These are phyloP conservation scores for Fusarium tanahbumbuense DNA, from an alignment of 2,329 filamentous ascomycete species.

Conservation along the genomic window DNA sequence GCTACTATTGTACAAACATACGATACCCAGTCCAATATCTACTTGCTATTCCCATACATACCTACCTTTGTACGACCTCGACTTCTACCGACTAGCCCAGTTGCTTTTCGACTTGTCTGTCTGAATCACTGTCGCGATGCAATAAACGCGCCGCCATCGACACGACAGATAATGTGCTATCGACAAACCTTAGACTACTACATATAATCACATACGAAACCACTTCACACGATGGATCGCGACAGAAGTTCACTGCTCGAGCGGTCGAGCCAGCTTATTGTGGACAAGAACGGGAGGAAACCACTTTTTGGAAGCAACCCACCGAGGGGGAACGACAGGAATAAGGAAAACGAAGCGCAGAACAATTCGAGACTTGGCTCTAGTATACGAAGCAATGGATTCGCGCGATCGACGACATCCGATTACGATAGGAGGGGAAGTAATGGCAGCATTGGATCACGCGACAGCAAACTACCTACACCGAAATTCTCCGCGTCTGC, in stretches of 20 bases:
- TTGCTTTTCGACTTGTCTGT: not conserved
- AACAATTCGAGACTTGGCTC: slow-evolving; percentile 24
- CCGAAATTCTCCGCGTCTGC: slow-evolving; percentile 47
- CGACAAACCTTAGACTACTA: slow-evolving; percentile 21
- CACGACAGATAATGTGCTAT: slow-evolving; percentile 36
- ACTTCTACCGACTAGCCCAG: not conserved
- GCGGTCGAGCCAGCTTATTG: slow-evolving; percentile 49
- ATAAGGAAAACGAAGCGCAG: slow-evolving; percentile 38
- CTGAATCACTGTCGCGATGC: slow-evolving; percentile 33
- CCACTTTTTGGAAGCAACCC: slow-evolving; percentile 53
- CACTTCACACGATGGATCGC: slow-evolving; percentile 41
- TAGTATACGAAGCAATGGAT: slow-evolving; percentile 27
- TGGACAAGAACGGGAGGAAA: slow-evolving; percentile 56
- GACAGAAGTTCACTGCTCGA: slow-evolving; percentile 39
- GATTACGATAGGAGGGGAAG: slow-evolving; percentile 42
- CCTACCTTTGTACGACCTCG: slow-evolving; percentile 3
- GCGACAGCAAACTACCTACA: slow-evolving; percentile 52
- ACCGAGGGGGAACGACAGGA: slow-evolving; percentile 39
- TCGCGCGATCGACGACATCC: slow-evolving; percentile 44
- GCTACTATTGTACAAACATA: slow-evolving; percentile 30
- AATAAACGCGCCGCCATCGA: slow-evolving; percentile 36
- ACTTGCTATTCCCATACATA: slow-evolving; percentile 6
- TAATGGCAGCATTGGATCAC: slow-evolving; percentile 43
- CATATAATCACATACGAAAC: slow-evolving; percentile 13
- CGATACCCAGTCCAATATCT: slow-evolving; percentile 4